Conservation (phyloP, 805 yeast genomes). For the Lipomyces sp. region DNA sequence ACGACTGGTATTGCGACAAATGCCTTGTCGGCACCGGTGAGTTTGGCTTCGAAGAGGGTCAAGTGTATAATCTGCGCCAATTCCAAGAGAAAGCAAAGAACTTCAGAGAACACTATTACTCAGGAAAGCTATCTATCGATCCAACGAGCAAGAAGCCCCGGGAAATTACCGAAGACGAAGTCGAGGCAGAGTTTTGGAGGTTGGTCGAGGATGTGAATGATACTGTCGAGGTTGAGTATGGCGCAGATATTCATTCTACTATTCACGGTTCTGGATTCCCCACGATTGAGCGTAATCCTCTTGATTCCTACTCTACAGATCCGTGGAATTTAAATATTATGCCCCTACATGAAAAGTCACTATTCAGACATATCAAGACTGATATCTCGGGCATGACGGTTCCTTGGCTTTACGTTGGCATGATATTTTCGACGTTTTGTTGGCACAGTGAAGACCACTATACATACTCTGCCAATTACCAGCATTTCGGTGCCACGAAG, state of each 20-base stretch:
- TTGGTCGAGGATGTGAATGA: constrained; percentile 42
- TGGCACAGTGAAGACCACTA: constrained; percentile 98
- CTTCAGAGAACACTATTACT: constrained; percentile 51
- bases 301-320: constrained; percentile 44
- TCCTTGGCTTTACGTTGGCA: constrained; percentile 94
- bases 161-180: constrained; percentile 31
- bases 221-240: constrained; percentile 48
- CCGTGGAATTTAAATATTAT: constrained; percentile 49
- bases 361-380: constrained; percentile 44
- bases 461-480: constrained; percentile 87
- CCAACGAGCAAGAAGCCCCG: constrained; percentile 2
- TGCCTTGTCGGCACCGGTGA: constrained; percentile 88
- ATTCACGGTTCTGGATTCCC: constrained; percentile 50
- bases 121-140: constrained; percentile 13
- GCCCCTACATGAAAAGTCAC: constrained; percentile 45
- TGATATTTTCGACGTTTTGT: constrained; percentile 87
- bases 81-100: constrained; percentile 62
- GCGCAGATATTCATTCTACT: constrained; percentile 49
- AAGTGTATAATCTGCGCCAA: constrained; percentile 59
- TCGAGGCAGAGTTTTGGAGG: constrained; percentile 48
- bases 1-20: constrained; percentile 78
- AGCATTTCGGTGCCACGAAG: constrained; percentile 86
- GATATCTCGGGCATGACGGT: constrained; percentile 86
- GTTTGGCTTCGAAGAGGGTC: constrained; percentile 81
- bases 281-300: constrained; percentile 41